Evolutionary conservation across 306 rosid species (phyloP).

Genomic region (Rubus idaeus): DNA sequence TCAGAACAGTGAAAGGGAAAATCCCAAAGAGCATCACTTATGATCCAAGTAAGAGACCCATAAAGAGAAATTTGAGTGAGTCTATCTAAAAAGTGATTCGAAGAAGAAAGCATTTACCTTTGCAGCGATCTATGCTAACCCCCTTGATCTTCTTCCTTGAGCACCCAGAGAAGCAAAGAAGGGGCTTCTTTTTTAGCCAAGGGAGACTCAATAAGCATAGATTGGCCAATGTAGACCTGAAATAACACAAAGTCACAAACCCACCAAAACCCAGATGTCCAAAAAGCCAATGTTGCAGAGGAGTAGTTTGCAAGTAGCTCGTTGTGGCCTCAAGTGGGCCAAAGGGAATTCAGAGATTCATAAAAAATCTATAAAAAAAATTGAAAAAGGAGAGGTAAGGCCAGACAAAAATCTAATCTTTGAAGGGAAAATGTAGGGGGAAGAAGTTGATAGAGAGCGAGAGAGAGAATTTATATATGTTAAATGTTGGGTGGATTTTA

Average conservation of each 20-base stretch:
- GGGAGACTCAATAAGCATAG: conserved; percentile 58
- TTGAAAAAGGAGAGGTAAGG: conserved; percentile 34
- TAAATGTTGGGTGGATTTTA: conserved; percentile 20
- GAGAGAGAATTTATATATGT: conserved; percentile 22
- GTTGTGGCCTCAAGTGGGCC: conserved; percentile 54
- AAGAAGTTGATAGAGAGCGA: conserved; percentile 20
- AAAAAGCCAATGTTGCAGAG: conserved; percentile 37
- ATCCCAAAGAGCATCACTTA: conserved; percentile 70
- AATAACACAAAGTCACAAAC: conserved; percentile 36
- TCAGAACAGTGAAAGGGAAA: conserved; percentile 28
- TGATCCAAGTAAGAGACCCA: conserved; percentile 71
- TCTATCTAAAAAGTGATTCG: conserved; percentile 34
- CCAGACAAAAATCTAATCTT: conserved; percentile 61
- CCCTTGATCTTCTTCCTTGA: conserved; percentile 64
- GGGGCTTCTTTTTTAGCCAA: conserved; percentile 47
- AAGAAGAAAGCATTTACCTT: conserved; percentile 70
- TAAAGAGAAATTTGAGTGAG: conserved; percentile 41
- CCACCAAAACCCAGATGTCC: conserved; percentile 60
- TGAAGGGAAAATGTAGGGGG: conserved; percentile 24
- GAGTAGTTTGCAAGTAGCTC: conserved; percentile 43
- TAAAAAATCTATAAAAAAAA: not conserved
- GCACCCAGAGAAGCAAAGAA: conserved; percentile 54
- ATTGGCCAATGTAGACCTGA: conserved; percentile 43
- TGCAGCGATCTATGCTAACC: conserved; percentile 56
- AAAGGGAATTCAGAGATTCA: conserved; percentile 32